Percentiles rank a stretch among this genome's conserved stretches.
These are phyloP conservation scores for Wallacemonas sp. DNA, from an alignment of 208 protist species.

Conservation along the genomic window DNA sequence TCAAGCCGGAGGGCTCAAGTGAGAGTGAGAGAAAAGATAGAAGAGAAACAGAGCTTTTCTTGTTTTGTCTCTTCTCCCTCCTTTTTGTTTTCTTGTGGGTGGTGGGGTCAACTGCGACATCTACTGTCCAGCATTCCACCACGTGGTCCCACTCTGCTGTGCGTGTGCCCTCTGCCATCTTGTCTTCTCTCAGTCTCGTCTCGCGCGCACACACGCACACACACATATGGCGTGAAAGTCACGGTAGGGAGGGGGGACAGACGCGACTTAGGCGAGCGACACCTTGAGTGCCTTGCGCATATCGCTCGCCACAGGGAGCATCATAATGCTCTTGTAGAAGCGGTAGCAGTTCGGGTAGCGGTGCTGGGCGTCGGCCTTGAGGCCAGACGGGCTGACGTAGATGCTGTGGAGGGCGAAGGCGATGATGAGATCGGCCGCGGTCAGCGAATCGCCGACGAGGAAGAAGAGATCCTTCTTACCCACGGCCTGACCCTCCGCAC, in stretches of 20 bases:
- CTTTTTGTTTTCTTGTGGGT: not conserved
- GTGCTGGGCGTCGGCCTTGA: slow-evolving; percentile 28
- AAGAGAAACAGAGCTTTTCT: not conserved
- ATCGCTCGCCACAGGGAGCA: slow-evolving; percentile 54
- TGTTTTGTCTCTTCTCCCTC: not conserved
- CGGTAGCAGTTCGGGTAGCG: slow-evolving; percentile 26
- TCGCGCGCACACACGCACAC: not conserved
- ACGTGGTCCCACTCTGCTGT: not conserved
- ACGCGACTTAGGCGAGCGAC: slow-evolving; percentile 23
- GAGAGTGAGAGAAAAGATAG: slow-evolving; percentile 19
- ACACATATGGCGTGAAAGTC: too few species aligned
- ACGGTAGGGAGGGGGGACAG: too few species aligned
- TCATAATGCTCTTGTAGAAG: slow-evolving; percentile 56
- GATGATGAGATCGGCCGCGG: slow-evolving; percentile 64
- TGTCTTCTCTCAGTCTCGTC: not conserved
- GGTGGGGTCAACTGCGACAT: too few species aligned
- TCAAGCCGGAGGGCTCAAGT: too few species aligned
- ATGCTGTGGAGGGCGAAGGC: slow-evolving; percentile 41
- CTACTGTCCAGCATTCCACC: not conserved
- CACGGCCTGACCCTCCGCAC: not conserved
- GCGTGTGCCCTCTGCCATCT: not conserved
- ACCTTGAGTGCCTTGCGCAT: slow-evolving; percentile 61
- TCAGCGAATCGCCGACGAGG: slow-evolving; percentile 73
- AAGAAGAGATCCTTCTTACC: slow-evolving; percentile 44
- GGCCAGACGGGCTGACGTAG: slow-evolving; percentile 16